phyloP scores from a whole-genome alignment of 129 eudicot species.

The Erigeron canadensis region DNA sequence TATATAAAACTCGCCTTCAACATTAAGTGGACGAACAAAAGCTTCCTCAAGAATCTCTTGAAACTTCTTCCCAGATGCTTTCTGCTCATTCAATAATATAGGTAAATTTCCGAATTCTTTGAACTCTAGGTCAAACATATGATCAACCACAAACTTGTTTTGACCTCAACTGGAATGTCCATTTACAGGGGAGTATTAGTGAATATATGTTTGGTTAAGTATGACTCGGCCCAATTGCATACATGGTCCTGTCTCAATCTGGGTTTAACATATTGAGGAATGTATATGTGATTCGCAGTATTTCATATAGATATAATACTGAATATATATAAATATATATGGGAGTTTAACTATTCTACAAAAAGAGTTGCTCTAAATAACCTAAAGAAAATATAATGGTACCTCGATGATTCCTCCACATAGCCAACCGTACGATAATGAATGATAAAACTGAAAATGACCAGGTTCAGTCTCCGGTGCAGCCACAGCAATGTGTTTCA shows the following conservation, averaged over 20 bases:
- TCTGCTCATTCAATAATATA: slow-evolving; percentile 38
- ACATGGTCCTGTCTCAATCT: too few relatives aligned
- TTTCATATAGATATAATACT: too few relatives aligned
- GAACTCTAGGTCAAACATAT: too few relatives aligned
- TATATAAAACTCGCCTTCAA: slow-evolving; percentile 70
- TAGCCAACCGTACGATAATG: slow-evolving; percentile 78
- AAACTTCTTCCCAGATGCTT: slow-evolving; percentile 65
- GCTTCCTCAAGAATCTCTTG: slow-evolving; percentile 74
- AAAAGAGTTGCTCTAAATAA: not conserved
- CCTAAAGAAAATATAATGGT: slow-evolving; percentile 15
- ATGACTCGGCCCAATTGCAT: too few relatives aligned
- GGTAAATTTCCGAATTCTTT: not conserved
- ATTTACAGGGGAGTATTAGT: too few relatives aligned
- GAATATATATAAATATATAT: not conserved
- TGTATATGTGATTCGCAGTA: too few relatives aligned
- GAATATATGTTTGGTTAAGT: too few relatives aligned
- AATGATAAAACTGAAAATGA: slow-evolving; percentile 61
- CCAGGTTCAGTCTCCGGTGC: slow-evolving; percentile 80
- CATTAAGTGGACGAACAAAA: slow-evolving; percentile 56
- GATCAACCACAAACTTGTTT: too few relatives aligned
- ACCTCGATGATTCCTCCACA: slow-evolving; percentile 96
- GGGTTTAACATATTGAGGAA: too few relatives aligned
- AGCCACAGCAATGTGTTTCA: slow-evolving; percentile 40
- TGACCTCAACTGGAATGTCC: too few relatives aligned
- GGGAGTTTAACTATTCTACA: not conserved